phyloP scores from a whole-genome alignment of 208 protist species.

The Giardia duodenalis region DNA sequence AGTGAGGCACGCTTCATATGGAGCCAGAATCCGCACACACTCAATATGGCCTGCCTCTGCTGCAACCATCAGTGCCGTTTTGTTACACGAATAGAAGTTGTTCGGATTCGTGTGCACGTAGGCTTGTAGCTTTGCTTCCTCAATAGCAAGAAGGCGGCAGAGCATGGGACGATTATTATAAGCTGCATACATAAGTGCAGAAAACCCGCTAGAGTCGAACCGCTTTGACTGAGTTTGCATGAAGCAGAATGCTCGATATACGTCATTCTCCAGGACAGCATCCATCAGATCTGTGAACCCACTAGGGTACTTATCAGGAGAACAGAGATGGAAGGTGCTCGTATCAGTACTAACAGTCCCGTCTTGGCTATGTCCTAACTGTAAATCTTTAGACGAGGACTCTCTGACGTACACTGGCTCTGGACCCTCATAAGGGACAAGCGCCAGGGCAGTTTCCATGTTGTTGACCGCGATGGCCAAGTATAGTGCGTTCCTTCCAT shows the following conservation, averaged over 20 bases:
- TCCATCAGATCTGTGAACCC: background rate
- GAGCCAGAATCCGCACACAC: background rate
- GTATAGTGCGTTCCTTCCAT: background rate
- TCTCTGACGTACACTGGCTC: background rate
- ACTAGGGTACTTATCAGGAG: background rate
- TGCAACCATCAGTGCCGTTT: background rate
- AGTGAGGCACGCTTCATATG: background rate
- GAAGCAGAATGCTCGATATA: background rate
- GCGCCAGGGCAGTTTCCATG: background rate
- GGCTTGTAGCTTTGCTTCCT: background rate
- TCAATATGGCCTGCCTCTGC: background rate
- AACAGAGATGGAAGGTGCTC: too few species aligned
- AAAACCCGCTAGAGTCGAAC: background rate
- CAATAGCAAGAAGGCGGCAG: background rate
- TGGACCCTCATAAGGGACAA: background rate
- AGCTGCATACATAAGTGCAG: background rate
- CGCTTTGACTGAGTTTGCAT: background rate
- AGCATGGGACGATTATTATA: background rate
- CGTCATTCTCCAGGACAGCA: background rate
- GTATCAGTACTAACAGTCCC: too few species aligned
- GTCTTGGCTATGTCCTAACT: too few species aligned
- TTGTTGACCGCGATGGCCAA: background rate
- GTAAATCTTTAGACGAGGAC: background rate
- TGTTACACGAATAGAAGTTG: background rate
- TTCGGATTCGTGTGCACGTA: background rate